A percentile compares a stretch with the other conserved stretches of the same genome.
Evolutionary conservation across 2,329 filamentous ascomycete species (phyloP).

Genomic region (Saccharata proteae): DNA sequence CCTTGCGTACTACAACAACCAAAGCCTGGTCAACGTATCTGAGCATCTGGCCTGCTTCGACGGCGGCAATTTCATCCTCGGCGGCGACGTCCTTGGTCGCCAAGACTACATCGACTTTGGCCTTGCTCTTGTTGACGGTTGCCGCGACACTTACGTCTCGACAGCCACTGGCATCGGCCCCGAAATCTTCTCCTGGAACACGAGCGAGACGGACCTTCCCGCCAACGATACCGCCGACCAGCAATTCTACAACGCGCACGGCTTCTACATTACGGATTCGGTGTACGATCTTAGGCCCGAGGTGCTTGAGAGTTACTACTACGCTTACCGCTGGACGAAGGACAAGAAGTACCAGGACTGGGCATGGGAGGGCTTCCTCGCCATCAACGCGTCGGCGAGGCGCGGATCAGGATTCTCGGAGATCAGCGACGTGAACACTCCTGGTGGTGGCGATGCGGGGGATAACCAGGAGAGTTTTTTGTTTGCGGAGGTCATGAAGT

Average conservation of each 20-base stretch:
- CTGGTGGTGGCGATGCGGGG: constrained; percentile 46
- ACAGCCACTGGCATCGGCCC: constrained; percentile 67
- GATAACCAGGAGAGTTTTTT: constrained; percentile 80
- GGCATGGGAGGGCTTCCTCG: constrained; percentile 67
- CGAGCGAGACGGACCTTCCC: constrained; percentile 6
- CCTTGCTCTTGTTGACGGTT: constrained; percentile 57
- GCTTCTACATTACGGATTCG: constrained; percentile 56
- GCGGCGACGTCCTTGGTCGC: constrained; percentile 55
- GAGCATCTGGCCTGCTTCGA: constrained; percentile 63
- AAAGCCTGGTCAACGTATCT: constrained; percentile 23
- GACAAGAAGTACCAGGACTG: constrained; percentile 68
- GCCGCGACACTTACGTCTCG: constrained; percentile 58
- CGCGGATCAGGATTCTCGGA: constrained; percentile 56
- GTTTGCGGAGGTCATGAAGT: constrained; percentile 82
- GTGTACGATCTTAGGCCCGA: constrained; percentile 65
- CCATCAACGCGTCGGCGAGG: constrained; percentile 52
- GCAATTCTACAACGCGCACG: constrained; percentile 52
- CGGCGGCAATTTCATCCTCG: constrained; percentile 76
- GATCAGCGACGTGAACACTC: constrained; percentile 52
- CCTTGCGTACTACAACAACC: constrained; percentile 45
- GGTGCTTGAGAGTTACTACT: constrained; percentile 76
- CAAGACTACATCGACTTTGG: constrained; percentile 63
- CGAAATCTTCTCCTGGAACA: constrained; percentile 40
- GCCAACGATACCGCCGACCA: constrained; percentile 18
- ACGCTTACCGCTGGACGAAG: constrained; percentile 70